phyloP scores from a whole-genome alignment of 192 early-diverging fungal species.

The Entomortierella chlamydospora region DNA sequence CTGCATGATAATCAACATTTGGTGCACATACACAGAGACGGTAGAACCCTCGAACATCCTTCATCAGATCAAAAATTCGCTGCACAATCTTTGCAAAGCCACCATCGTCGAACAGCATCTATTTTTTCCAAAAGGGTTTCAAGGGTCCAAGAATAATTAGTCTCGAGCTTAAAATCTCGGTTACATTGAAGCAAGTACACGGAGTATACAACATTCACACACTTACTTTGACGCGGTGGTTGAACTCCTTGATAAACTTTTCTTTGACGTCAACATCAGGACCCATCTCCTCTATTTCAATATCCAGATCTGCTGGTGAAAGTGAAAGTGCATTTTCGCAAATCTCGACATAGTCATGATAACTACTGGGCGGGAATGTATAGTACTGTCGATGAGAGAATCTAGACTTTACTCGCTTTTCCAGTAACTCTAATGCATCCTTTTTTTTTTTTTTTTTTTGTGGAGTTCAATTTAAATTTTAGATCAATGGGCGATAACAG shows the following conservation, averaged over 20 bases:
- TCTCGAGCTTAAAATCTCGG: no score
- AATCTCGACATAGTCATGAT: conserved; percentile 70
- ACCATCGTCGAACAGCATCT: conserved; percentile 61
- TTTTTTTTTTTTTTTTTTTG: conserved; percentile 17
- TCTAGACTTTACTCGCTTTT: conserved; percentile 95
- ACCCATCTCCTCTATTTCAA: conserved; percentile 16
- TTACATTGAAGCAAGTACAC: no score
- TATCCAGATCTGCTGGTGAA: conserved; percentile 26
- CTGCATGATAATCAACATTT: neutral
- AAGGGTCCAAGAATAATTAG: no score
- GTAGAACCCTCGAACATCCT: conserved; percentile 66
- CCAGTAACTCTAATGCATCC: conserved; percentile 87
- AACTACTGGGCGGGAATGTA: conserved; percentile 66
- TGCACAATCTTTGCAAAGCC: conserved; percentile 57
- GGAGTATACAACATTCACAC: neutral
- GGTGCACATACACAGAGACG: conserved; percentile 61
- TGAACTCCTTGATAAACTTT: conserved; percentile 64
- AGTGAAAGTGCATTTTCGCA: conserved; percentile 63
- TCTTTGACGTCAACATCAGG: conserved; percentile 29
- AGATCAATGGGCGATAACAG: no score
- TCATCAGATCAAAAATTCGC: conserved; percentile 68
- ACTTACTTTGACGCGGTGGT: conserved; percentile 47
- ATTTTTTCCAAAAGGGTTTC: no score
- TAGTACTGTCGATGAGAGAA: conserved; percentile 91
- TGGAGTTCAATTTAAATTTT: no score